Evolutionary conservation across 305 asterid genomes (phyloP).

Genomic region (Solanum hybrid): DNA sequence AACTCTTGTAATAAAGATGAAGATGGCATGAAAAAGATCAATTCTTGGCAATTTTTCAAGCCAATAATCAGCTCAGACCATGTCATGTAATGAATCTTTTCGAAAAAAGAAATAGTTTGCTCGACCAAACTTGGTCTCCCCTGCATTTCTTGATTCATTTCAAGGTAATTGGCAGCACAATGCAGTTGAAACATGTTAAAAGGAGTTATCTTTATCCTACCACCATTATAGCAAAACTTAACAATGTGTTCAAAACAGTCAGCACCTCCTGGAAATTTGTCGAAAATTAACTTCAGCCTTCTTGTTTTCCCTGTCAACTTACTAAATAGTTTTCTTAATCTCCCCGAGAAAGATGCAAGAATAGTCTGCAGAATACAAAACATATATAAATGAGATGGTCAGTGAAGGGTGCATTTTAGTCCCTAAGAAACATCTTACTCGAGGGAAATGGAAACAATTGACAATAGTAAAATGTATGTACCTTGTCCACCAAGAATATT

Average conservation of each 20-base stretch:
- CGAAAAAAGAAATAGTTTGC: slow-evolving; percentile 15
- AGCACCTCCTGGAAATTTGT: slow-evolving; percentile 59
- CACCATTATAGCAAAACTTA: slow-evolving; percentile 37
- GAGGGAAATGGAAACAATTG: neutral
- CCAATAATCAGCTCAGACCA: slow-evolving; percentile 39
- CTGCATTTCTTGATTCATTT: slow-evolving; percentile 21
- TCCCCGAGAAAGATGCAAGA: slow-evolving; percentile 38
- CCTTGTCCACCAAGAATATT: slow-evolving; percentile 44
- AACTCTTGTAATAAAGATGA: slow-evolving; percentile 20
- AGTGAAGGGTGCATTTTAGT: neutral
- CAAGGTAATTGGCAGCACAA: slow-evolving; percentile 39
- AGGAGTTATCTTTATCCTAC: slow-evolving; percentile 29
- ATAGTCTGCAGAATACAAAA: slow-evolving; percentile 30
- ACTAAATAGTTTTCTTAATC: slow-evolving; percentile 26
- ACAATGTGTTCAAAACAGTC: slow-evolving; percentile 42
- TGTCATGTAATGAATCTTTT: slow-evolving; percentile 19
- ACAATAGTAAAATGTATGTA: neutral
- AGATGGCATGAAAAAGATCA: slow-evolving; percentile 2
- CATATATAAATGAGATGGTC: neutral
- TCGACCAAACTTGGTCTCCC: slow-evolving; percentile 9
- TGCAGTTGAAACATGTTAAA: slow-evolving; percentile 29
- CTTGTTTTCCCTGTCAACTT: slow-evolving; percentile 7
- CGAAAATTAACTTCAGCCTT: slow-evolving; percentile 37
- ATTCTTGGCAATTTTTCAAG: slow-evolving; percentile 35
- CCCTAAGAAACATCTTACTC: neutral